Conservation (phyloP, 371 early-diverging fungal genomes). For the Apophysomyces ossiformis region DNA sequence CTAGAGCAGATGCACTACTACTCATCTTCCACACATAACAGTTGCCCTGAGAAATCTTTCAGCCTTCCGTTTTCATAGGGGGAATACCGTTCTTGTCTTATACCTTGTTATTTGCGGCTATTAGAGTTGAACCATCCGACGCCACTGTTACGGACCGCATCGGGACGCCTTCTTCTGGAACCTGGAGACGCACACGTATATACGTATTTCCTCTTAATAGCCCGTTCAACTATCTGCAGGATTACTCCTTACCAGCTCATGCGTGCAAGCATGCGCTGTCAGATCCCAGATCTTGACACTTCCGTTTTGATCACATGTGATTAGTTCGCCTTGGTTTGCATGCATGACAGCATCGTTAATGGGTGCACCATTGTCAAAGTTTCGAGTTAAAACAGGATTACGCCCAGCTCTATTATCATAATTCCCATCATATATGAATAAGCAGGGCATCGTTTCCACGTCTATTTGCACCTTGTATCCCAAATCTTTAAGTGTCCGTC, state of each 20-base stretch:
- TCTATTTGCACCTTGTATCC: constrained; percentile 70
- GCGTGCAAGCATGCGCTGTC: constrained; percentile 87
- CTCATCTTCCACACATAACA: constrained; percentile 88
- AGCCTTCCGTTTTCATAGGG: too few relatives aligned
- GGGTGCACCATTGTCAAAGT: constrained; percentile 86
- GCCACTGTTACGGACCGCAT: constrained; percentile 91
- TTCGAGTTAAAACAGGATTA: constrained; percentile 79
- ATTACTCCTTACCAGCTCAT: constrained; percentile 72
- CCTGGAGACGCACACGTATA: constrained; percentile 32
- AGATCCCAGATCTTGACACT: constrained; percentile 93
- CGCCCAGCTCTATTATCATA: constrained; percentile 23
- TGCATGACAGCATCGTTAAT: constrained; percentile 96
- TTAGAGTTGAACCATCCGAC: constrained; percentile 85
- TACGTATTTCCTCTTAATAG: not conserved
- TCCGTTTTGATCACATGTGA: constrained; percentile 95
- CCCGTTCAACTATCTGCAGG: not conserved
- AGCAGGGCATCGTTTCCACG: not conserved
- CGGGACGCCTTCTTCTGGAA: constrained; percentile 89
- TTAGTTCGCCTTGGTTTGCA: constrained; percentile 92
- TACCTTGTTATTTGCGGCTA: constrained; percentile 92
- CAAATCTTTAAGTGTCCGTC: constrained; percentile 94
- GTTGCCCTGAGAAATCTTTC: constrained; percentile 59
- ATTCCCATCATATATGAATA: not conserved
- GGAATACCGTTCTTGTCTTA: too few relatives aligned
- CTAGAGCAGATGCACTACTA: constrained; percentile 48